Evolutionary conservation across 2,329 filamentous ascomycete genomes (phyloP), one percentile per base, ranked within the genome.

Genomic region (Xylariaceae sp.): DNA sequence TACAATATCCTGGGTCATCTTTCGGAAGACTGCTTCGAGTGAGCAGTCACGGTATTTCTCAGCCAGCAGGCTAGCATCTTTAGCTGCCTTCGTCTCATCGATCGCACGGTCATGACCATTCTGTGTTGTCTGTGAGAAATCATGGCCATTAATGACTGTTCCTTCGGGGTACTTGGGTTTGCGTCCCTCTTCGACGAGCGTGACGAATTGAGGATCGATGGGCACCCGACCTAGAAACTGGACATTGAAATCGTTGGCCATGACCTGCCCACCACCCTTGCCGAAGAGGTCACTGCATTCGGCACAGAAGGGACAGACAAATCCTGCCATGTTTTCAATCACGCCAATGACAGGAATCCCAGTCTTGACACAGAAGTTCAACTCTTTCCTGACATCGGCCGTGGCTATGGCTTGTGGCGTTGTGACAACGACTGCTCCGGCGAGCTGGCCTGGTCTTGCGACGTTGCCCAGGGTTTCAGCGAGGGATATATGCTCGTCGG

Each of bases 321-420:
- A 95, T 2, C 90, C 90, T 60, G 86, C 87, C 94, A 99, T 97
- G 69, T 99, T 99, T 74, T 99, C 94, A 42, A 99, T 82, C 1
- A 99, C 92, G 0, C 94, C 94, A 11, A 97, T 76, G 34, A 95
- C 84, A 2, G 80, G 77, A 45, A 96, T 86, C 31, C 83, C 81
- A 1, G 89, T 93, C 74, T 96, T 96, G 47, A 77, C 77, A 72
- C 92, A 97, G 67, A 97, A 96, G 69, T 96, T 96, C 58, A 96
- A 80, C 71, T 96, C 92, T 68, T 96, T 97, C 65, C 90, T 87
- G 36, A 99, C 94, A 67, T 99, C 94, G 0, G 90, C 88, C 28
- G 93, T 96, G 12, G 90, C 87, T 45, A 99, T 89, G 0, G 93
- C 94, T 69, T 99, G 94, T 0, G 94, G 94, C 0, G 94, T 99